Base-by-base conservation (phyloP, 2,329 filamentous ascomycete genomes). In the Sporothrix globosa region DNA sequence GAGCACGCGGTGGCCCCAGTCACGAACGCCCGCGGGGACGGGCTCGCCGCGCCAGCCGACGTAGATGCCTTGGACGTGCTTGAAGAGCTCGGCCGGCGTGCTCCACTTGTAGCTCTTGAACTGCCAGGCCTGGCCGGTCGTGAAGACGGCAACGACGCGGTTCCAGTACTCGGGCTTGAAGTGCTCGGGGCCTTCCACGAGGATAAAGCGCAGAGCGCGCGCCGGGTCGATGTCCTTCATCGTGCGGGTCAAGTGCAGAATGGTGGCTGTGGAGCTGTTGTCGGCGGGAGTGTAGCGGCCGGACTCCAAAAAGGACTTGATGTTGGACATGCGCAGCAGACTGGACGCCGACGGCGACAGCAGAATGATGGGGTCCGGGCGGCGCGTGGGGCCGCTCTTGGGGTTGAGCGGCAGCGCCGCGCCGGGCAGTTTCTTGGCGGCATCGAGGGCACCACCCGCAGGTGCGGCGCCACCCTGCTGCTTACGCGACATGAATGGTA, bases 161-260 rank as follows among this genome's bases (percentile, higher is more conserved):
- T 90, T 90, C 96, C 96, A 99, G 83, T 98, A 97, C 78, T 98
- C 94, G 0, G 96, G 96, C 80, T 97, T 97, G 86, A 99, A 99
- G 79, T 96, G 91, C 78, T 96, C 91, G 0, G 94, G 92, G 21
- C 90, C 91, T 79, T 99, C 96, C 69, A 98, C 95, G 52, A 99
- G 89, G 78, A 98, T 96, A 83, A 99, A 99, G 61, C 94, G 92
- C 77, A 96, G 88, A 0, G 93, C 90, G 19, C 91, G 89, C 68
- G 84, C 82, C 3, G 90, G 83, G 77, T 92, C 89, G 74, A 96
- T 86, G 53, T 84, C 83, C 70, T 91, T 92, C 75, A 98, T 86
- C 21, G 86, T 82, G 58, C 96, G 93, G 72, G 89, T 90, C 73
- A 97, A 90, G 78, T 97, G 92, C 70, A 98, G 87, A 83, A 97